Evolutionary conservation across 2,329 filamentous ascomycete species (phyloP).

Genomic region (Eurotiales sp.): DNA sequence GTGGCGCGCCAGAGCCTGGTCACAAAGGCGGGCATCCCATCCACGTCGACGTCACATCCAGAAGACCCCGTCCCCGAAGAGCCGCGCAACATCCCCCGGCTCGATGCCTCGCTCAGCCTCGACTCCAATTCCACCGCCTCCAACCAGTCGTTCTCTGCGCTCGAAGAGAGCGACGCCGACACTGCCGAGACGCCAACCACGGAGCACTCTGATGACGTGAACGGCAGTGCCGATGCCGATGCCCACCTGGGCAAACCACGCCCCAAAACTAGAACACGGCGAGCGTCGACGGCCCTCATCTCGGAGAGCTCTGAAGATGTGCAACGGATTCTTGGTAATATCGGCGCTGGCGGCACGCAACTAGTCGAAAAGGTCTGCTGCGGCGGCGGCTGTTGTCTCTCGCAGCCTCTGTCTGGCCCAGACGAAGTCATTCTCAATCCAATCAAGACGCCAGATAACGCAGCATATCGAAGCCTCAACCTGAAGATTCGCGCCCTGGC

Average conservation of each 20-base stretch:
- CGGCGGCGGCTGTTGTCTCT: constrained; percentile 62
- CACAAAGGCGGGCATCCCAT: constrained; percentile 22
- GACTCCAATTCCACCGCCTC: constrained; percentile 28
- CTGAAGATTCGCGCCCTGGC: constrained; percentile 74
- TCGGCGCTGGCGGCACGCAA: constrained; percentile 45
- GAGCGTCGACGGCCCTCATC: constrained; percentile 49
- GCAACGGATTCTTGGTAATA: constrained; percentile 54
- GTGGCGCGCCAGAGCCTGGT: constrained; percentile 1
- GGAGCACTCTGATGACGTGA: constrained; percentile 38
- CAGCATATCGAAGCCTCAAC: constrained; percentile 74
- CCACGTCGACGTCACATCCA: constrained; percentile 44
- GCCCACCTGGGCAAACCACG: constrained; percentile 22
- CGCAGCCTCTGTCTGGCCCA: constrained; percentile 50
- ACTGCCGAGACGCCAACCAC: constrained; percentile 39
- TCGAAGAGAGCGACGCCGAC: constrained; percentile 34
- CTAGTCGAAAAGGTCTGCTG: constrained; percentile 62
- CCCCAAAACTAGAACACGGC: constrained; percentile 26
- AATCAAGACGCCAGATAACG: constrained; percentile 66
- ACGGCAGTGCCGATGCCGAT: no score
- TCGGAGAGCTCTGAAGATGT: constrained; percentile 59
- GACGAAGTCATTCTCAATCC: constrained; percentile 22
- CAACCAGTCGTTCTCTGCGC: constrained; percentile 27
- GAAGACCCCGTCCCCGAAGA: constrained; percentile 48
- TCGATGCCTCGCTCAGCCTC: constrained; percentile 32
- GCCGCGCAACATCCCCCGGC: constrained; percentile 33